Evolutionary conservation across 768 basidiomycete species (phyloP).

Genomic region (Mycena filopes): DNA sequence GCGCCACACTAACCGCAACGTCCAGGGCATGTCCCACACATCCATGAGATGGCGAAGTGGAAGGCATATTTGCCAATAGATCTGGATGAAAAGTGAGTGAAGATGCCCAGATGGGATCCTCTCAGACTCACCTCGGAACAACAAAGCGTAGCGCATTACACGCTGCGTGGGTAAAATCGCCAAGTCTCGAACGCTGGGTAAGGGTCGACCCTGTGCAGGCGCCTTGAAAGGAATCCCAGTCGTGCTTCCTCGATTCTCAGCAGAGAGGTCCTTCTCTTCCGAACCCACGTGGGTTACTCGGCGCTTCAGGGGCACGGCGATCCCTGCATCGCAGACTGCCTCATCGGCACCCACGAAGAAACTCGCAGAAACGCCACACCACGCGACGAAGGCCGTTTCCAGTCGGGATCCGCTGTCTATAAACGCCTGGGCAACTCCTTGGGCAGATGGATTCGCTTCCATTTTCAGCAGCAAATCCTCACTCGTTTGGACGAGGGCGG

Average conservation of each 20-base stretch:
- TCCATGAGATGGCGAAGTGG: slow-evolving; percentile 53
- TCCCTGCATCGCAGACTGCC: neutral
- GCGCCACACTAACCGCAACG: slow-evolving; percentile 57
- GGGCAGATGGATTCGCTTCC: slow-evolving; percentile 55
- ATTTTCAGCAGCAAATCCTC: slow-evolving; percentile 49
- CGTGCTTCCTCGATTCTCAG: slow-evolving; percentile 12
- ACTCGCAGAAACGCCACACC: slow-evolving; percentile 43
- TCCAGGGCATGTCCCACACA: slow-evolving; percentile 61
- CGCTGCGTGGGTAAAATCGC: slow-evolving; percentile 74
- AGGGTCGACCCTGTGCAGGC: slow-evolving; percentile 2
- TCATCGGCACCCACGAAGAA: slow-evolving; percentile 48
- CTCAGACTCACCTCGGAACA: slow-evolving; percentile 63
- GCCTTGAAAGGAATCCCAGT: slow-evolving; percentile 13
- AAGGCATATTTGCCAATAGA: slow-evolving; percentile 60
- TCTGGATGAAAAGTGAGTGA: slow-evolving; percentile 46
- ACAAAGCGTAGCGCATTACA: slow-evolving; percentile 69
- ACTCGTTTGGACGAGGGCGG: slow-evolving; percentile 52
- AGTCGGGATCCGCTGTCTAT: slow-evolving; percentile 54
- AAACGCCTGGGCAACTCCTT: slow-evolving; percentile 60
- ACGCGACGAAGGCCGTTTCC: slow-evolving; percentile 58
- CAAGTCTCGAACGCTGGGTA: slow-evolving; percentile 59
- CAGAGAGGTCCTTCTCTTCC: slow-evolving; percentile 22
- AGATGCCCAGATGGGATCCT: neutral
- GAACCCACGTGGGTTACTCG: slow-evolving; percentile 35
- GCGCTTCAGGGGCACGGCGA: slow-evolving; percentile 31